These are phyloP conservation scores for Lyophyllum shimeji DNA, from an alignment of 768 basidiomycete species.

Conservation along the genomic window DNA sequence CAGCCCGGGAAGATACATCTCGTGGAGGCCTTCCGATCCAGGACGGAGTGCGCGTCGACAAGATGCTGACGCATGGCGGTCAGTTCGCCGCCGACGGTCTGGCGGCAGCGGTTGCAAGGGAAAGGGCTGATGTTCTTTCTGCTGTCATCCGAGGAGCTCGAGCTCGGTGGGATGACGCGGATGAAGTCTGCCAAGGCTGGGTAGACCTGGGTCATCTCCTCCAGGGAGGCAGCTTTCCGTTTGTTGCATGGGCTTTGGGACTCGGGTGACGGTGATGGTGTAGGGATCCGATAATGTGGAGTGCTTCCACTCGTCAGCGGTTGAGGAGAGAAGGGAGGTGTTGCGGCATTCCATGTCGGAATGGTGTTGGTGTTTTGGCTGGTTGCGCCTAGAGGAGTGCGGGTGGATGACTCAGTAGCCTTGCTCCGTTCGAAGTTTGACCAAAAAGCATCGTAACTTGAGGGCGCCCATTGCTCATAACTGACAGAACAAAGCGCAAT, in stretches of 20 bases:
- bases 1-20: not conserved
- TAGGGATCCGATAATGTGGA: not conserved
- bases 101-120: not conserved
- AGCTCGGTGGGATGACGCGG: not conserved
- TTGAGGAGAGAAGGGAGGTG: not conserved
- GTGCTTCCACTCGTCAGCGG: not conserved
- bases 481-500: not conserved
- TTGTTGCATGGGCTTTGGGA: not conserved
- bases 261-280: not conserved
- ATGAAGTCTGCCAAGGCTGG: not conserved
- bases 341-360: not conserved
- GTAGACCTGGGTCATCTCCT: not conserved
- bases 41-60: not conserved
- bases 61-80: not conserved
- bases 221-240: not conserved
- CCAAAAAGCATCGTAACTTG: conserved; percentile 1
- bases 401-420: not conserved
- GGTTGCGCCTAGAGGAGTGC: not conserved
- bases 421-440: not conserved
- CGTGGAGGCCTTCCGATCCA: not conserved
- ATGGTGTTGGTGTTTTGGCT: not conserved
- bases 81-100: not conserved
- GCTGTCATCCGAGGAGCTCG: not conserved
- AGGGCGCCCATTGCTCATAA: not conserved
- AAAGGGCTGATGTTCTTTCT: not conserved